These are phyloP conservation scores for Blastobotrys terrestris DNA, from an alignment of 805 yeast species.

Conservation along the genomic window DNA sequence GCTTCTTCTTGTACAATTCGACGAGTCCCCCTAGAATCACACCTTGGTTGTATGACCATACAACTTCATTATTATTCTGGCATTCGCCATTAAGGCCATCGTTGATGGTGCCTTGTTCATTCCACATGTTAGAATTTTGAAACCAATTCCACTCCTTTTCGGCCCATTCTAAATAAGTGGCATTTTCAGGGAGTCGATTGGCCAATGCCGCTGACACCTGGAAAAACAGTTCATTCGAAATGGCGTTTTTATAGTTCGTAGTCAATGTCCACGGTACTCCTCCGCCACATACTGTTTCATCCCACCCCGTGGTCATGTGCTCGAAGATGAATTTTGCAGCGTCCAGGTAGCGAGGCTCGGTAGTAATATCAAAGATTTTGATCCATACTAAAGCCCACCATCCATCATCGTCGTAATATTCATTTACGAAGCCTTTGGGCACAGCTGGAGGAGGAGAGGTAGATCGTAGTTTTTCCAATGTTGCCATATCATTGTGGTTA, in stretches of 20 bases:
- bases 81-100: conserved; percentile 12
- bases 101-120: conserved; percentile 6
- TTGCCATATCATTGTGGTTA: background rate
- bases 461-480: background rate
- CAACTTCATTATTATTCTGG: conserved; percentile 8
- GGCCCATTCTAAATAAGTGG: conserved; percentile 10
- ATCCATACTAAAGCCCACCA: conserved; percentile 18
- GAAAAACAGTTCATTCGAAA: conserved; percentile 13
- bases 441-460: conserved; percentile 8
- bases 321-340: conserved; percentile 11
- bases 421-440: conserved; percentile 10
- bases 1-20: conserved; percentile 3
- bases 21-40: conserved; percentile 12
- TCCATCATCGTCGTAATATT: conserved; percentile 13
- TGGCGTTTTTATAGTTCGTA: conserved; percentile 12
- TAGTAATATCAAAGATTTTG: conserved; percentile 10
- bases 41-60: conserved; percentile 14
- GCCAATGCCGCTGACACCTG: conserved; percentile 10
- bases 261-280: conserved; percentile 14
- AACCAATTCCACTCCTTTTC: conserved; percentile 12
- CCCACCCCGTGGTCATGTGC: conserved; percentile 7
- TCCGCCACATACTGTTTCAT: conserved; percentile 12
- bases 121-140: conserved; percentile 5
- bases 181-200: conserved; percentile 5
- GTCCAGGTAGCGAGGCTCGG: conserved; percentile 6